Evolutionary conservation across 23 red algal genomes (phyloP).

Genomic region (Agarophyton chilense): DNA sequence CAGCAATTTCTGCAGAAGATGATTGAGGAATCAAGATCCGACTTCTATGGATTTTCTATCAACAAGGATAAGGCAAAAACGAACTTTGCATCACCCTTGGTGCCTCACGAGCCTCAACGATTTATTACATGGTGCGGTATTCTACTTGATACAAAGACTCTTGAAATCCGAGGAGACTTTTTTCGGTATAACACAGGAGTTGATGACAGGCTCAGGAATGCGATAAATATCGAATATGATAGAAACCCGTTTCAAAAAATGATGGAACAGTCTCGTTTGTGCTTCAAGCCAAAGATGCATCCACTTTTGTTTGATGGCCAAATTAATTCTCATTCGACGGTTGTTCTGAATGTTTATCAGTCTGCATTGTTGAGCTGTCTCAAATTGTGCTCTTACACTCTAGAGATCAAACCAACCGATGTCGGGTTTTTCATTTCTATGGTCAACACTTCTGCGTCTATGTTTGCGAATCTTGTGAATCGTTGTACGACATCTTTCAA

Average conservation of each 20-base stretch:
- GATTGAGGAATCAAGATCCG: slow-evolving; percentile 51
- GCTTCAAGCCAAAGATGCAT: slow-evolving; percentile 72
- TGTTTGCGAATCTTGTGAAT: slow-evolving; percentile 21
- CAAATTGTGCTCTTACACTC: slow-evolving; percentile 36
- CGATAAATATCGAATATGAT: slow-evolving; percentile 44
- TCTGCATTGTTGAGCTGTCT: slow-evolving; percentile 44
- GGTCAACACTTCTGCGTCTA: slow-evolving; percentile 5
- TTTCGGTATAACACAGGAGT: slow-evolving; percentile 3
- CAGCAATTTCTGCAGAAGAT: slow-evolving; percentile 20
- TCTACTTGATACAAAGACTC: slow-evolving; percentile 22
- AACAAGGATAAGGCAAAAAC: slow-evolving; percentile 55
- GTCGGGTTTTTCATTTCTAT: not conserved
- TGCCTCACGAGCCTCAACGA: not conserved
- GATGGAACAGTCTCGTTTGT: slow-evolving; percentile 15
- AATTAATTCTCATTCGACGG: slow-evolving; percentile 57
- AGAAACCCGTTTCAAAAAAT: not conserved
- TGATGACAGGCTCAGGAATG: slow-evolving; percentile 38
- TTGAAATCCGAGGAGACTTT: slow-evolving; percentile 60
- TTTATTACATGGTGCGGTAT: slow-evolving; percentile 65
- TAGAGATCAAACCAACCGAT: slow-evolving; percentile 13
- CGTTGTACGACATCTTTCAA: slow-evolving; percentile 1
- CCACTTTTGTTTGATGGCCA: slow-evolving; percentile 48
- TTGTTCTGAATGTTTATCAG: slow-evolving; percentile 67
- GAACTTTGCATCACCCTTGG: slow-evolving; percentile 38
- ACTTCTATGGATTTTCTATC: slow-evolving; percentile 33